Base-by-base conservation (phyloP, 305 asterid species). In the Fraxinus latifolia region DNA sequence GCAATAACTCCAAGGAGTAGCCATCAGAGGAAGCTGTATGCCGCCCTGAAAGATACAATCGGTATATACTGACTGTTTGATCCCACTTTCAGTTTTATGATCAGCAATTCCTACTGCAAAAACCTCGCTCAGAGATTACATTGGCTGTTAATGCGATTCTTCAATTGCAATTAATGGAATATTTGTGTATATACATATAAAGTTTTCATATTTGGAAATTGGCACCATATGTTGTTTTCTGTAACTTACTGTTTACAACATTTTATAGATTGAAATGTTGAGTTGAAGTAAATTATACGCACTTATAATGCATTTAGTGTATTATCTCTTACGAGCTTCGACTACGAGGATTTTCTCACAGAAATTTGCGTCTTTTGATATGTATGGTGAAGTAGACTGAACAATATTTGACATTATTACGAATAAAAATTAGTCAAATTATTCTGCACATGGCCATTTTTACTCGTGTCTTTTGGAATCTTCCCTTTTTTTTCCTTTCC, bases 231-330 rank as follows among this genome's bases (percentile, higher is more conserved):
- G 33, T 17, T 25, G 23, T 76, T 7, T 36, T 21, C 7, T 31
- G 14, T 65, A 32, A 60, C 73, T 29, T 11, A 0, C 0, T 2
- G 19, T 47, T 47, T 0, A 47, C 58, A 14, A 17, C 19, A 68
- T 70, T 27, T 9, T 23, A 70, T 68, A 21, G 23, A 50, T 55
- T 39, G 74, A 33, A 76, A 71, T 82, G 85, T 70, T 70, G 85
- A 77, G 42, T 34, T 37, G 19, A 77, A 39, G 36, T 7, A 33
- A 31, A 25, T 19, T 34, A 32, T 50, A 32, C 0, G 72, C 72
- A 53, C 25, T 60, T 36, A 53, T 4, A 44, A 32, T 39, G 19
- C 31, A 29, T 23, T 36, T 47, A 15, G 42, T 27, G 7, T n/a
- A 8, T 17, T 62, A 4, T 60, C n/a, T 39, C 21, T 21, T 21